Evolutionary conservation across 2,329 filamentous ascomycete species (phyloP).

Genomic region (Ophiostoma angusticollis): DNA sequence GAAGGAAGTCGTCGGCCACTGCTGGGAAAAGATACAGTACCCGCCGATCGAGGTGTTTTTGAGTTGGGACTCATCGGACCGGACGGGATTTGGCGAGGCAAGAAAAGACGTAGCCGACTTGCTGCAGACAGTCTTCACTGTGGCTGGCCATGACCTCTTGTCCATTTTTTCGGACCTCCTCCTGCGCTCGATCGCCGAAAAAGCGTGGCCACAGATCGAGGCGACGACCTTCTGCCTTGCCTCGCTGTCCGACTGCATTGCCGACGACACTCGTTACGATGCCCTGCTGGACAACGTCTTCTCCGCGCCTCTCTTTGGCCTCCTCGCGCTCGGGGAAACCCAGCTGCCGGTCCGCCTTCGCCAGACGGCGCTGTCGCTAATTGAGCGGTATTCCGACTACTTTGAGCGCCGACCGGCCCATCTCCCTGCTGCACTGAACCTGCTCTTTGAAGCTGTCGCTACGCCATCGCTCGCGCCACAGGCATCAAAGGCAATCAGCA

Average conservation of each 20-base stretch:
- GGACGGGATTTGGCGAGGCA: conserved; percentile 55
- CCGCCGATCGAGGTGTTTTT: conserved; percentile 44
- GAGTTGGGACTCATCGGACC: conserved; percentile 58
- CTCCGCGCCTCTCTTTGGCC: conserved; percentile 40
- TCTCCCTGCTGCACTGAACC: conserved; percentile 57
- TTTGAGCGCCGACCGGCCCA: conserved; percentile 57
- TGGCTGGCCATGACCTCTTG: conserved; percentile 44
- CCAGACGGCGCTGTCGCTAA: conserved; percentile 55
- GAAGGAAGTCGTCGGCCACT: conserved; percentile 50
- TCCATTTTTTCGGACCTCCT: conserved; percentile 44
- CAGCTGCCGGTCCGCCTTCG: conserved; percentile 49
- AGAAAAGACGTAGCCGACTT: conserved; percentile 70
- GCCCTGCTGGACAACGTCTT: conserved; percentile 49
- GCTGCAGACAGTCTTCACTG: conserved; percentile 55
- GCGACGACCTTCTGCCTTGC: conserved; percentile 51
- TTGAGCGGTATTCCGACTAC: conserved; percentile 63
- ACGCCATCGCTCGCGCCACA: conserved; percentile 34
- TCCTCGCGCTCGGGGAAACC: conserved; percentile 36
- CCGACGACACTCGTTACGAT: conserved; percentile 45
- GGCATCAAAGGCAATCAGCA: conserved; percentile 61
- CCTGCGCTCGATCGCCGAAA: conserved; percentile 33
- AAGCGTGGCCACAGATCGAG: conserved; percentile 47
- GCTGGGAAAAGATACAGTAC: conserved; percentile 57
- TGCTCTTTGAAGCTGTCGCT: conserved; percentile 58
- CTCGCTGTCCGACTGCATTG: conserved; percentile 51